These are phyloP conservation scores for Nemania abortiva DNA, from an alignment of 2,329 filamentous ascomycete genomes.

Conservation along the genomic window DNA sequence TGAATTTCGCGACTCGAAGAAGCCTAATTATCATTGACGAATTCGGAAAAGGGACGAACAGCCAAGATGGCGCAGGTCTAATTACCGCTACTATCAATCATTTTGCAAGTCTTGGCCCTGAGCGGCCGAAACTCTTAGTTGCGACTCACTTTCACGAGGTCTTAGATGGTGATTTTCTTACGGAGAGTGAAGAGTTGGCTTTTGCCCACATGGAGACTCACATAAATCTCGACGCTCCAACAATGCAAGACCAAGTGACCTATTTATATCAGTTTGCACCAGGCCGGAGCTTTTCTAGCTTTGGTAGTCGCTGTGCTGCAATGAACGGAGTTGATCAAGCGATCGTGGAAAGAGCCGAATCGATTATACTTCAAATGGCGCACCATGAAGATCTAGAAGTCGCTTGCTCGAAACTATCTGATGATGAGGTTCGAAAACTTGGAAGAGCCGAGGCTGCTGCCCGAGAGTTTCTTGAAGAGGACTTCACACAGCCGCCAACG, in stretches of 20 bases:
- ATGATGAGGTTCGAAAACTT: conserved; percentile 73
- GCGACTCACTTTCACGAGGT: conserved; percentile 79
- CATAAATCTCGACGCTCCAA: conserved; percentile 64
- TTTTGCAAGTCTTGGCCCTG: conserved; percentile 60
- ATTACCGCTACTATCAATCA: conserved; percentile 69
- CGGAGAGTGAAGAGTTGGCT: conserved; percentile 61
- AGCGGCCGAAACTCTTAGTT: conserved; percentile 68
- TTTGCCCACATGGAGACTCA: conserved; percentile 80
- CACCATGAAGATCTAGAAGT: conserved; percentile 81
- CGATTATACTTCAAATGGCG: conserved; percentile 75
- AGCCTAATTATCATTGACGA: conserved; percentile 94
- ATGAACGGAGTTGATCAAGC: conserved; percentile 83
- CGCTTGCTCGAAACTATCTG: conserved; percentile 75
- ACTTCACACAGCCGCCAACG: conserved; percentile 50
- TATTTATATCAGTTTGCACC: conserved; percentile 78
- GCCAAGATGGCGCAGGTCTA: conserved; percentile 69
- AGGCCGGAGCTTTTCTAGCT: conserved; percentile 82
- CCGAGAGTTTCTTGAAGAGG: conserved; percentile 66
- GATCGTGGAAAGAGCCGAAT: conserved; percentile 81
- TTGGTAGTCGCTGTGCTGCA: conserved; percentile 86
- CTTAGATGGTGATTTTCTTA: conserved; percentile 73
- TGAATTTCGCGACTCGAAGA: conserved; percentile 78
- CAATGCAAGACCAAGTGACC: conserved; percentile 72
- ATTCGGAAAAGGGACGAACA: conserved; percentile 77
- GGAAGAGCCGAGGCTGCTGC: conserved; percentile 72